These are phyloP conservation scores for Chlorella sp. DNA, from an alignment of 139 green algal genomes.

Conservation along the genomic window DNA sequence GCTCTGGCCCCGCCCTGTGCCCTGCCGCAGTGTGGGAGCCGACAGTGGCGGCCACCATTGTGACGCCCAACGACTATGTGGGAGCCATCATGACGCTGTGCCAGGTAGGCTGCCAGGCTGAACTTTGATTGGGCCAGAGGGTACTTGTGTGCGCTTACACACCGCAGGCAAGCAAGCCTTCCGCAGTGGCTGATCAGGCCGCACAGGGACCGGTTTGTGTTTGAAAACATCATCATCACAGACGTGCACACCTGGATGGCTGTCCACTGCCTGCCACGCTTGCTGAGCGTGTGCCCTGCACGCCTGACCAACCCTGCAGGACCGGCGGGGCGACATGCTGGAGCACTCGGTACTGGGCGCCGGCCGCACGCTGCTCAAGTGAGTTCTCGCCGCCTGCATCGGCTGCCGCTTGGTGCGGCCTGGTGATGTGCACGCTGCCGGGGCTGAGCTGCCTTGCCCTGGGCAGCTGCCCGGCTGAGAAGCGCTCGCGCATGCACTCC, in stretches of 20 bases:
- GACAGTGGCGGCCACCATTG: conserved; percentile 89
- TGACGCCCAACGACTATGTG: conserved; percentile 73
- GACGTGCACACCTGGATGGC: background rate
- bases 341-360: conserved; percentile 71
- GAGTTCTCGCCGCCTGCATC: background rate
- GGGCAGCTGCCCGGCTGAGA: too few species aligned
- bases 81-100: conserved; percentile 81
- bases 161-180: too few species aligned
- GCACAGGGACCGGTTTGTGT: too few species aligned
- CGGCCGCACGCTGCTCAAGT: conserved; percentile 53
- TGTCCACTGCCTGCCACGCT: background rate
- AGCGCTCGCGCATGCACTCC: background rate
- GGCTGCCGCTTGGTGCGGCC: too few species aligned
- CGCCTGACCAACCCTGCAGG: background rate
- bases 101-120: background rate
- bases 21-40: conserved; percentile 75
- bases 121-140: too few species aligned
- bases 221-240: too few species aligned
- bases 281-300: background rate
- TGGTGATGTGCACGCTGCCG: background rate
- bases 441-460: background rate
- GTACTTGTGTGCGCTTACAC: too few species aligned
- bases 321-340: conserved; percentile 69
- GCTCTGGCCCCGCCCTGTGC: background rate
- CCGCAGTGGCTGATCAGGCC: too few species aligned